Evolutionary conservation across 305 asterid species (phyloP).

Genomic region (Ilex paraguariensis): DNA sequence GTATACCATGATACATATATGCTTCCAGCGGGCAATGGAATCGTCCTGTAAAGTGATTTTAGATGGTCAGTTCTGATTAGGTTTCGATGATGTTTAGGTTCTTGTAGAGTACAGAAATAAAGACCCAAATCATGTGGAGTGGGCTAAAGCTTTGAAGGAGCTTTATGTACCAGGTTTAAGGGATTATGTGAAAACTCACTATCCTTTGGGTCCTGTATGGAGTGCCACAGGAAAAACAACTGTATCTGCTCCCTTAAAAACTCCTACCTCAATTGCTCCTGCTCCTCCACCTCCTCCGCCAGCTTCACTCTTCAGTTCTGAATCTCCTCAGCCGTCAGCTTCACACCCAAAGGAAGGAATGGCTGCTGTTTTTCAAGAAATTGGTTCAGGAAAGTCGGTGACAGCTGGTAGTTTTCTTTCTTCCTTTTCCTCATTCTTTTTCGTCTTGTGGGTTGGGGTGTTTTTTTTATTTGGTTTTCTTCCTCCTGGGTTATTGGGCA

Average conservation of each 20-base stretch:
- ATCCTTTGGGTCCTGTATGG: conserved; percentile 98
- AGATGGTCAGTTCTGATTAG: too few species aligned
- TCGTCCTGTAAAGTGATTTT: too few species aligned
- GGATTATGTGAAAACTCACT: conserved; percentile 84
- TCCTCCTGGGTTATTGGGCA: not conserved
- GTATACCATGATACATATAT: too few species aligned
- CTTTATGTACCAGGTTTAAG: conserved; percentile 92
- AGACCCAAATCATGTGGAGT: conserved; percentile 88
- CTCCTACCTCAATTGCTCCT: conserved; percentile 54
- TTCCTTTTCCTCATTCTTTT: conserved; percentile 2
- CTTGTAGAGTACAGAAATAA: conserved; percentile 93
- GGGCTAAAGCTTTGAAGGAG: conserved; percentile 97
- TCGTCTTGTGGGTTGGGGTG: too few species aligned
- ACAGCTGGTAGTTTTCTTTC: conserved; percentile 53
- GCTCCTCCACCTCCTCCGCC: conserved; percentile 94
- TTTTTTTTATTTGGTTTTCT: too few species aligned
- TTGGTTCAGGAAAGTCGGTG: conserved; percentile 72
- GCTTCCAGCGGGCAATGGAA: too few species aligned
- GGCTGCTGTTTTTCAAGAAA: conserved; percentile 95
- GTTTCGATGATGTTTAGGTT: conserved; percentile 32
- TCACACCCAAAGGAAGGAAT: conserved; percentile 81
- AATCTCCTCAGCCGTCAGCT: conserved; percentile 64
- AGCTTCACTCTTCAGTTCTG: conserved; percentile 72
- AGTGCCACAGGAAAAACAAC: conserved; percentile 62
- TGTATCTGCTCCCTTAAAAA: conserved; percentile 51